Evolutionary conservation across 129 eudicot genomes (phyloP).

Genomic region (Lactuca saligna): DNA sequence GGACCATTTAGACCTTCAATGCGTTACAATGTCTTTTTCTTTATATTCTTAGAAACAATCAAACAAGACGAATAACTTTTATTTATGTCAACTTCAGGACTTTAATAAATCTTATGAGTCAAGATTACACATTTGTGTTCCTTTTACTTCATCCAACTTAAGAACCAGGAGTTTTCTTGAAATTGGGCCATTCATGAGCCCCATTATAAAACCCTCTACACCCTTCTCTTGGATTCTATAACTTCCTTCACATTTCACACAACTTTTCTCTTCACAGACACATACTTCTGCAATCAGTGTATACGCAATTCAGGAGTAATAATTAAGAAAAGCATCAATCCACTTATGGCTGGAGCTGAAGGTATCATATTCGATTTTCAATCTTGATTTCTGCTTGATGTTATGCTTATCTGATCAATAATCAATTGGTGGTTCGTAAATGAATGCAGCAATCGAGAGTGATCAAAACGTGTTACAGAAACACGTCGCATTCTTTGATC

Average conservation of each 20-base stretch:
- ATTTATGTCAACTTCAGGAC: background rate
- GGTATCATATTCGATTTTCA: background rate
- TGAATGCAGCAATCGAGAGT: slow-evolving; percentile 33
- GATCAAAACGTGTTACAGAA: slow-evolving; percentile 49
- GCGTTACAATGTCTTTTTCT: too few relatives aligned
- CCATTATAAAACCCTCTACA: slow-evolving; percentile 13
- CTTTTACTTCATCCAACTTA: background rate
- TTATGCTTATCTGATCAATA: background rate
- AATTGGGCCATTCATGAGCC: background rate
- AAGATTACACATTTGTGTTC: background rate
- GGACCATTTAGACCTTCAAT: too few relatives aligned
- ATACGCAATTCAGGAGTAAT: slow-evolving; percentile 7
- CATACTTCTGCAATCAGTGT: background rate
- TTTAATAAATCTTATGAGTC: background rate
- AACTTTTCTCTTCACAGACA: slow-evolving; percentile 7
- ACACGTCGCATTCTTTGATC: slow-evolving; percentile 70
- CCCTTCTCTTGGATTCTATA: slow-evolving; percentile 5
- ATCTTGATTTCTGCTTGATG: background rate
- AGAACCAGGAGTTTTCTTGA: background rate
- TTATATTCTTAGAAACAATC: background rate
- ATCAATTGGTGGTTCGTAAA: background rate
- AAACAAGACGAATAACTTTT: background rate
- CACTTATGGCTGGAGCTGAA: slow-evolving; percentile 12
- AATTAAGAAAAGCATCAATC: slow-evolving; percentile 15
- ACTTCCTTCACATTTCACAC: background rate